These are phyloP conservation scores for Ophiostoma fasciatum DNA, from an alignment of 2,329 filamentous ascomycete genomes.

Conservation along the genomic window DNA sequence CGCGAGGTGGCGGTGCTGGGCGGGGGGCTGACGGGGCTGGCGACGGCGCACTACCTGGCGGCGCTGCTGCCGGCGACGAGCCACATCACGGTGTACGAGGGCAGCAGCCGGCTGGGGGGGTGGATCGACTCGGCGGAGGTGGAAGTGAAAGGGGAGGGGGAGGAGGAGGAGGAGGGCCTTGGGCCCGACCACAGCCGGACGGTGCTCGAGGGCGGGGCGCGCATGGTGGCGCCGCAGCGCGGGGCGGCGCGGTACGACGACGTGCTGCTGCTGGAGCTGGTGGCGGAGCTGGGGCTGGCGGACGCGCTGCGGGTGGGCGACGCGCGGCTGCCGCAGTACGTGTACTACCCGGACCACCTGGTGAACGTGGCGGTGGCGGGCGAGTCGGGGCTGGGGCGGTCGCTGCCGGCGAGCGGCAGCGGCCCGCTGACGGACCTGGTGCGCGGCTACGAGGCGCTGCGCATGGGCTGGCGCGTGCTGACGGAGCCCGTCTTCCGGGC, in stretches of 20 bases:
- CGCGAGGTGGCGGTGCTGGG: constrained; percentile 52
- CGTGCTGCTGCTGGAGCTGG: constrained; percentile 54
- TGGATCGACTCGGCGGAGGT: constrained; percentile 60
- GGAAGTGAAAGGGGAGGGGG: constrained; percentile 34
- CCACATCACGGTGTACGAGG: constrained; percentile 72
- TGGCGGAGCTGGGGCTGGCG: constrained; percentile 20
- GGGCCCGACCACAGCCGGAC: constrained; percentile 8
- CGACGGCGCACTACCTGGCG: constrained; percentile 62
- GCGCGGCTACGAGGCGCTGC: constrained; percentile 3
- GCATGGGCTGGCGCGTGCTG: constrained; percentile 19
- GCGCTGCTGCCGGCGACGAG: constrained; percentile 47
- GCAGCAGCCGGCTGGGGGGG: constrained; percentile 54
- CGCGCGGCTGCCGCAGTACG: constrained; percentile 44
- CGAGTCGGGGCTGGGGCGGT: too few relatives aligned
- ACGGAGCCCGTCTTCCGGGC: constrained; percentile 42
- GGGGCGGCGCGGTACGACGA: constrained; percentile 36
- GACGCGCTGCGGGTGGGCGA: constrained; percentile 40
- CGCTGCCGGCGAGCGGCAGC: too few relatives aligned
- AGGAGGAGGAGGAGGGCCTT: constrained; percentile 16
- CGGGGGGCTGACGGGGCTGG: constrained; percentile 70
- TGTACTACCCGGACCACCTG: constrained; percentile 80
- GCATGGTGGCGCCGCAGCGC: constrained; percentile 49
- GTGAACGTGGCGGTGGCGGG: constrained; percentile 32
- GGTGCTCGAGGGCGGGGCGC: constrained; percentile 70
- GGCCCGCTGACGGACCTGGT: neutral